Conservation (phyloP, 2,329 filamentous ascomycete genomes). For the Mycocentrospora acerina region DNA sequence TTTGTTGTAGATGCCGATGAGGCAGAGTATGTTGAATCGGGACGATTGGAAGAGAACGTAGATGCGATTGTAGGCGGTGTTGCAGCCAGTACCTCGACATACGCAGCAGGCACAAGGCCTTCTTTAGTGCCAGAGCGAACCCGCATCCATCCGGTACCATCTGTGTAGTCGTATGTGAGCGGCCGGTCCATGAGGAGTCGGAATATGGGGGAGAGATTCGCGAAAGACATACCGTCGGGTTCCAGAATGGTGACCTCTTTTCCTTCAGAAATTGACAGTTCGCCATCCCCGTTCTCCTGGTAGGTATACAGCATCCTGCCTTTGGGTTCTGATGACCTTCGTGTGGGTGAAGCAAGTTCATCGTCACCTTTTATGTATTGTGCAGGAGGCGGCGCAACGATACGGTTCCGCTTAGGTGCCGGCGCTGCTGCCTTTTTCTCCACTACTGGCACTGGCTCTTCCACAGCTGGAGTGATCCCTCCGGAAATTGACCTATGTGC, state of each 20-base stretch:
- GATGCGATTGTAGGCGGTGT: slow-evolving; percentile 42
- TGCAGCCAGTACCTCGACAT: slow-evolving; percentile 66
- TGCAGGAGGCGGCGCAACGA: slow-evolving; percentile 84
- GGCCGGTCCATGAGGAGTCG: slow-evolving; percentile 14
- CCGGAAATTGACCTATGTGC: slow-evolving; percentile 75
- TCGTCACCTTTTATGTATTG: slow-evolving; percentile 72
- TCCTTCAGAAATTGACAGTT: slow-evolving; percentile 78
- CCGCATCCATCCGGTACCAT: slow-evolving; percentile 89
- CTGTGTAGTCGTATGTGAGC: slow-evolving; percentile 50
- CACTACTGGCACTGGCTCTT: slow-evolving; percentile 44
- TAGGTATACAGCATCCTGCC: slow-evolving; percentile 92
- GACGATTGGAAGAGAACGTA: slow-evolving; percentile 39
- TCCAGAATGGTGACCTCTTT: slow-evolving; percentile 77
- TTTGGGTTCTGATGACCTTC: slow-evolving; percentile 57
- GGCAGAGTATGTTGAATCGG: slow-evolving; percentile 67
- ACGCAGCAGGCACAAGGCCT: slow-evolving; percentile 84
- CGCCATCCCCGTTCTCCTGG: slow-evolving; percentile 76
- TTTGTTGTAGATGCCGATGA: slow-evolving; percentile 73
- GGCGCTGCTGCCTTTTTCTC: slow-evolving; percentile 34
- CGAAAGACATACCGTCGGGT: slow-evolving; percentile 71
- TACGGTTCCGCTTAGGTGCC: slow-evolving; percentile 60
- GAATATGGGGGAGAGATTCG: slow-evolving; percentile 15
- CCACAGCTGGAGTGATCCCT: slow-evolving; percentile 53
- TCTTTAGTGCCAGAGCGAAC: slow-evolving; percentile 73
- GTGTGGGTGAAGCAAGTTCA: slow-evolving; percentile 41